Evolutionary conservation across 805 yeast genomes (phyloP).

Genomic region (Jamesozyma hellenica): DNA sequence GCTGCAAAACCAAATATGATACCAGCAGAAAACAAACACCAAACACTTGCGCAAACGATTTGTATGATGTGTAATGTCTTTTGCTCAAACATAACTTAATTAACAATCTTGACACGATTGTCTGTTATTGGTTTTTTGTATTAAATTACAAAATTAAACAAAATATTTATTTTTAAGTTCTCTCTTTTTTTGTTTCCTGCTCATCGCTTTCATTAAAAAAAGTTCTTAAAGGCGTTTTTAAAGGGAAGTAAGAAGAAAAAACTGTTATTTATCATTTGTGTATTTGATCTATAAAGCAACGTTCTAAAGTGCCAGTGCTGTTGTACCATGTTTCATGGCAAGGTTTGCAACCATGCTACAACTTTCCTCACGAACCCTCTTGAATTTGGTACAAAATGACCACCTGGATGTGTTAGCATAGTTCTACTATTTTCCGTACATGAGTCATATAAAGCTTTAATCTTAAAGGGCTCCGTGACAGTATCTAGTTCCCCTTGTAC

Average conservation of each 20-base stretch:
- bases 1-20: conserved; percentile 96
- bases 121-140: too few species aligned
- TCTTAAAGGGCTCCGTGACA: conserved; percentile 65
- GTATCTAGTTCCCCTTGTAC: conserved; percentile 86
- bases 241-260: too few species aligned
- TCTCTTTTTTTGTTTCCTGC: too few species aligned
- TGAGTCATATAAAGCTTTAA: conserved; percentile 45
- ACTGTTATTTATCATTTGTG: too few species aligned
- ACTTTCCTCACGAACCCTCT: conserved; percentile 35
- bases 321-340: too few species aligned
- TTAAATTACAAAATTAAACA: too few species aligned
- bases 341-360: conserved; percentile 25
- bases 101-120: too few species aligned
- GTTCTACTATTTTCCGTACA: conserved; percentile 37
- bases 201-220: too few species aligned
- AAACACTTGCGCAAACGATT: conserved; percentile 60
- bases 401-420: conserved; percentile 77
- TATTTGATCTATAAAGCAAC: too few species aligned
- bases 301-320: too few species aligned
- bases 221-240: too few species aligned
- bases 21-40: conserved; percentile 91
- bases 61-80: conserved; percentile 31
- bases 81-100: neutral
- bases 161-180: too few species aligned
- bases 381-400: conserved; percentile 89